These are phyloP conservation scores for Aspergillus baeticus DNA, from an alignment of 495 filamentous ascomycete genomes.

Conservation along the genomic window DNA sequence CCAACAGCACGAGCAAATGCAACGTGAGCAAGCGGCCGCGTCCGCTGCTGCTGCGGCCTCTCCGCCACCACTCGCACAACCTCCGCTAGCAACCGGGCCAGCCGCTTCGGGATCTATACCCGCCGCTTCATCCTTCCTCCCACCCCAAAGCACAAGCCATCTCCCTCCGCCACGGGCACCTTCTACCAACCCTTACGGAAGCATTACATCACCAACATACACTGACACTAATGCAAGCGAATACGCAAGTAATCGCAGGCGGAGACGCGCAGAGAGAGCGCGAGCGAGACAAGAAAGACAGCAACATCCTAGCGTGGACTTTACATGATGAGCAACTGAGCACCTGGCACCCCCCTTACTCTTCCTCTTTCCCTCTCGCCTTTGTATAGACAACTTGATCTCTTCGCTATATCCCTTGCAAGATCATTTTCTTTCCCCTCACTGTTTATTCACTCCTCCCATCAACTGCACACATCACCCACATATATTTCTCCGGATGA, in stretches of 20 bases:
- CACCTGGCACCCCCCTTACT: too few relatives aligned
- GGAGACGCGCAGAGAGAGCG: slow-evolving; percentile 52
- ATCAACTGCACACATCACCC: neutral
- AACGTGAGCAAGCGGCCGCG: slow-evolving; percentile 39
- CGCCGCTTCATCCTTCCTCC: slow-evolving; percentile 31
- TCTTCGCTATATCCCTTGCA: neutral
- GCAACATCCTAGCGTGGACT: slow-evolving; percentile 40
- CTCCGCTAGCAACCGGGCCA: slow-evolving; percentile 4
- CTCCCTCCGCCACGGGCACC: slow-evolving; percentile 38
- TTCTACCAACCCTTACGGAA: slow-evolving; percentile 42
- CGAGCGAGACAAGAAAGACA: slow-evolving; percentile 47
- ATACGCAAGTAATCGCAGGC: slow-evolving; percentile 52
- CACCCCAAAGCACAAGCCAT: slow-evolving; percentile 31
- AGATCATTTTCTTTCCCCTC: neutral
- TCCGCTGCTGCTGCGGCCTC: slow-evolving; percentile 11
- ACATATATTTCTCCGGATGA: slow-evolving; percentile 1
- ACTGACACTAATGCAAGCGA: slow-evolving; percentile 53
- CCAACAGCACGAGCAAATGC: slow-evolving; percentile 49
- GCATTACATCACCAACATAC: slow-evolving; percentile 48
- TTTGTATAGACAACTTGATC: slow-evolving; percentile 1
- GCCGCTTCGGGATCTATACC: slow-evolving; percentile 31
- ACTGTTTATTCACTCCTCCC: neutral
- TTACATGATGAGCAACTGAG: slow-evolving; percentile 33
- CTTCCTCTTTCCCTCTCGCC: neutral
- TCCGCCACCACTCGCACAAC: neutral